Evolutionary conservation across 1,139 yeast species (phyloP), one percentile per base, ranked within the genome.

Genomic region (Debaryomycetaceae sp.): DNA sequence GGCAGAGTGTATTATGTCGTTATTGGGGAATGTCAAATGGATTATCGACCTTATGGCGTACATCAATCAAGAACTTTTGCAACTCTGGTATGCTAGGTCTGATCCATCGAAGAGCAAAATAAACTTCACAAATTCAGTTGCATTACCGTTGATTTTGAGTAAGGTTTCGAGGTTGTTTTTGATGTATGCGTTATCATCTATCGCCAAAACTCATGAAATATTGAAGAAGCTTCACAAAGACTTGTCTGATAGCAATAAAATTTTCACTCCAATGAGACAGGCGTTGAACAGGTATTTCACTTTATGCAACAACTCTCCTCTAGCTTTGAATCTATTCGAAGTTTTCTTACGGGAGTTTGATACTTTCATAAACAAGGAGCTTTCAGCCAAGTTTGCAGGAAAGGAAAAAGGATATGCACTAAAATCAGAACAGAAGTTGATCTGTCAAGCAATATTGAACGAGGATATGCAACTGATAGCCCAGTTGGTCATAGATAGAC

Each of bases 11-110:
- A 71, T 85, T 6, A 65, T 82, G 45, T 78, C 86, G 17, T 72
- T 85, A 42, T 62, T 86, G 20, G 96, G 96, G 0, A 77, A 83
- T 37, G 76, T 85, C n/a, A 76, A 87, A 52, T 89, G 96, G 95
- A 73, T 85, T 47, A 72, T 86, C 37, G 96, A 88, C 57, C 74
- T 87, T 46, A 70, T 87, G 53, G 78, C 81, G 0, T 80, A 78
- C 49, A 60, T 85, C 39, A 79, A 81, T 46, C 95, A 88, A 58
- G 95, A 88, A 51, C 60, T 89, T 22, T 64, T 80, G 17, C 76
- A 72, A 42, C 56, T 73, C 22, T 51, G 66, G 17, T 56, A 58
- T 47, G 50, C 56, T 31, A 55, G 57, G 41, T 53, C 54, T 27
- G 51, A 57, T 42, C 56, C 61, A 0, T 41, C 56, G 6, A 49